Evolutionary conservation across 2,329 filamentous ascomycete species (phyloP).

Genomic region (Trichophyton verrucosum): DNA sequence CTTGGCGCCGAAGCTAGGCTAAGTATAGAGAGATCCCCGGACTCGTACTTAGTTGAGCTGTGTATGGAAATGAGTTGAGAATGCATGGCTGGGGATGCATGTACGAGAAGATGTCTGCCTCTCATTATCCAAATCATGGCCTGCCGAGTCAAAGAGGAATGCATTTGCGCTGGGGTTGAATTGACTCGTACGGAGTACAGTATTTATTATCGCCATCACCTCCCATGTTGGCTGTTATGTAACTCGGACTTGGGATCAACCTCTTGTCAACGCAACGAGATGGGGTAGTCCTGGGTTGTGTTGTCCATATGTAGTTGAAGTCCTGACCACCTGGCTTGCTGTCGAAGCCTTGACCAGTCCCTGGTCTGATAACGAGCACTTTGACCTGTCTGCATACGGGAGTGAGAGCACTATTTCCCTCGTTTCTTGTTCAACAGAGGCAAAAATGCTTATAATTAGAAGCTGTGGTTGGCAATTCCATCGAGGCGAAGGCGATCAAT

Average conservation of each 20-base stretch:
- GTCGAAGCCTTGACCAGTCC: neutral
- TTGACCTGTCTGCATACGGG: neutral
- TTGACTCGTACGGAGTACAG: neutral
- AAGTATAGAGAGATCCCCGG: neutral
- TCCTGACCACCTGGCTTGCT: neutral
- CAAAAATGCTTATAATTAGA: neutral
- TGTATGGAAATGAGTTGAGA: neutral
- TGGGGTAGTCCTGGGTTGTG: too few relatives aligned
- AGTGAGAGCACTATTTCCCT: too few relatives aligned
- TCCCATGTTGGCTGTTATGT: neutral
- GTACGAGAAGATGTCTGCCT: neutral
- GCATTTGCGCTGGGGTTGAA: neutral
- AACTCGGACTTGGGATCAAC: neutral
- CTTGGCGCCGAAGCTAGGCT: conserved; percentile 3
- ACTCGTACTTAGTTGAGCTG: neutral
- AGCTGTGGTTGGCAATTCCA: neutral
- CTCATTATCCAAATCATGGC: neutral
- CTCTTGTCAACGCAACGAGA: neutral
- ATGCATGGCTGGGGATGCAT: neutral
- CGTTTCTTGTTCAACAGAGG: neutral
- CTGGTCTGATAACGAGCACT: neutral
- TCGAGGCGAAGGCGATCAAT: neutral
- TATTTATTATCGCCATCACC: neutral
- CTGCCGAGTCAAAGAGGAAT: neutral
- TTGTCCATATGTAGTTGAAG: neutral